Conservation (phyloP, 129 eudicot species). For the Centaurea solstitialis region DNA sequence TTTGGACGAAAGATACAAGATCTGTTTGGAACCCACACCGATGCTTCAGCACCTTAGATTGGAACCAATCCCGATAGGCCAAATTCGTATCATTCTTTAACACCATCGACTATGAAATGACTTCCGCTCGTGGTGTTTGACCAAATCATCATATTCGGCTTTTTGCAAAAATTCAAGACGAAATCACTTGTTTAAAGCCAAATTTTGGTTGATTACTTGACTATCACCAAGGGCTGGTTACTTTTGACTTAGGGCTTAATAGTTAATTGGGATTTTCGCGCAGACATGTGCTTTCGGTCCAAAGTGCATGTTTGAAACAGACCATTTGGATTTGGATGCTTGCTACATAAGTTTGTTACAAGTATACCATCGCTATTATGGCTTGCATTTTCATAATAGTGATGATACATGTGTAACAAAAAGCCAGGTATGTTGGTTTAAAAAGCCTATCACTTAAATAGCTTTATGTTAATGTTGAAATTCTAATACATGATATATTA, state of each 20-base stretch:
- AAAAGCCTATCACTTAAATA: background rate
- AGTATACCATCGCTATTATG: no score
- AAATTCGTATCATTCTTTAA: no score
- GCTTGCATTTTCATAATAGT: no score
- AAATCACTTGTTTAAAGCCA: background rate
- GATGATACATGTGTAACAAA: background rate
- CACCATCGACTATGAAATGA: background rate
- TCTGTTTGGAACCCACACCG: slow-evolving; percentile 83
- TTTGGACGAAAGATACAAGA: no score
- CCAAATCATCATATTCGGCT: slow-evolving; percentile 23
- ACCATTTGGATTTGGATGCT: no score
- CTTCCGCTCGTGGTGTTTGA: slow-evolving; percentile 10
- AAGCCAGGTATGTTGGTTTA: background rate
- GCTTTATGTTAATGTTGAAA: background rate
- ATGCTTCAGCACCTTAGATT: slow-evolving; percentile 99
- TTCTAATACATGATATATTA: background rate
- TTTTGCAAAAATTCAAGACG: background rate
- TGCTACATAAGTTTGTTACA: no score
- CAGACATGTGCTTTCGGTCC: no score
- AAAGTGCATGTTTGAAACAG: no score
- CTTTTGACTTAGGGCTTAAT: no score
- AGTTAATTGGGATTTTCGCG: no score
- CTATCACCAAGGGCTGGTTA: no score
- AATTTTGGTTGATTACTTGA: background rate
- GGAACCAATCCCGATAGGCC: no score